phyloP scores from a whole-genome alignment of 2,329 filamentous ascomycete genomes.

The Colletotrichum lini region DNA sequence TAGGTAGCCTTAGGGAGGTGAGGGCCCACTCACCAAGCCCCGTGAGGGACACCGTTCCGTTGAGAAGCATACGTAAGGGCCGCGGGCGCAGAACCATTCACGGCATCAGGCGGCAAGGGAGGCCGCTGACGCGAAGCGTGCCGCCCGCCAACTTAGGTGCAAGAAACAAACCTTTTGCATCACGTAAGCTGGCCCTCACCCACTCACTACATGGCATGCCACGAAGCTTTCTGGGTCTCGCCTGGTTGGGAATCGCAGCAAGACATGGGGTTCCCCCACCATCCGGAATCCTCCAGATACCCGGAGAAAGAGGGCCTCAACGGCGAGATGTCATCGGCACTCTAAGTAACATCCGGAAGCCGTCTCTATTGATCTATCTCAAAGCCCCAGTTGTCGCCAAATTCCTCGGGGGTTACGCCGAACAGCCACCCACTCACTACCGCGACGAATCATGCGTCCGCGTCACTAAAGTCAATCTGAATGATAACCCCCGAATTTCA shows the following conservation, averaged over 20 bases:
- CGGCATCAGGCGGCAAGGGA: conserved; percentile 6
- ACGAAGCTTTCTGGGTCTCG: not conserved
- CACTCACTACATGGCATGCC: not conserved
- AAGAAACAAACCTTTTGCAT: not conserved
- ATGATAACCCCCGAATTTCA: not conserved
- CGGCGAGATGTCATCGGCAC: not conserved
- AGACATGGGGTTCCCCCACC: not conserved
- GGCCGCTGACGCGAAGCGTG: not conserved
- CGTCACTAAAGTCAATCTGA: conserved; percentile 2
- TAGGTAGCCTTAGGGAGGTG: not conserved
- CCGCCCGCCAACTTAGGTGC: not conserved
- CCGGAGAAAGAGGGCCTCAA: not conserved
- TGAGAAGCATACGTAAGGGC: conserved; percentile 18
- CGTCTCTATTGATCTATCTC: not conserved
- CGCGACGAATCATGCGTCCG: not conserved
- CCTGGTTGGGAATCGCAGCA: not conserved
- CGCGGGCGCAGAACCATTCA: conserved; percentile 8
- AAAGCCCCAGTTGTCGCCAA: not conserved
- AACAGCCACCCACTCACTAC: not conserved
- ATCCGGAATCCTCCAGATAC: not conserved
- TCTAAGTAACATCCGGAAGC: not conserved
- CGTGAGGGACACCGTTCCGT: not conserved
- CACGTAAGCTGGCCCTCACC: not conserved
- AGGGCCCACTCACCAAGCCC: conserved; percentile 17
- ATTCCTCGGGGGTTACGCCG: not conserved